phyloP scores from a whole-genome alignment of 257 asterid genomes.

The Cynanchum wilfordii region DNA sequence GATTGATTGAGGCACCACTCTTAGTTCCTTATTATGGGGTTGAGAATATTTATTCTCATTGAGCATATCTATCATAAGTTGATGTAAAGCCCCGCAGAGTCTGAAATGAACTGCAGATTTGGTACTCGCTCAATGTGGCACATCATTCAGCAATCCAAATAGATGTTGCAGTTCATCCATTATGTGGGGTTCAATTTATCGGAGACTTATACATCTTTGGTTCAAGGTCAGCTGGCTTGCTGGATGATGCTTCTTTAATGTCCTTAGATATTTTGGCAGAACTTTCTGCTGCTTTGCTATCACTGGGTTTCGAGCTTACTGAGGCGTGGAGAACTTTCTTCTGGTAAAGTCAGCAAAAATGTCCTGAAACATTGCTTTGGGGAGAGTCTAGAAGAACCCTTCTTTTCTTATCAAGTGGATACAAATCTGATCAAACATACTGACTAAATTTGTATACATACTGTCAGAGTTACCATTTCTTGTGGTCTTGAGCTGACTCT shows the following conservation, averaged over 20 bases:
- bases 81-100: neutral
- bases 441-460: neutral
- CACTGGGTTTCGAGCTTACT: neutral
- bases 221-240: slow-evolving; percentile 24
- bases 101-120: slow-evolving; percentile 6
- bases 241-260: slow-evolving; percentile 12
- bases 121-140: slow-evolving; percentile 12
- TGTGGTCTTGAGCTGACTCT: neutral
- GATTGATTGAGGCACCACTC: slow-evolving; percentile 11
- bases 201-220: slow-evolving; percentile 8
- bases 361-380: neutral
- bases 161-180: slow-evolving; percentile 6
- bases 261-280: neutral
- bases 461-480: neutral
- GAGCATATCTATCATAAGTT: slow-evolving; percentile 5
- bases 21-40: slow-evolving; percentile 3
- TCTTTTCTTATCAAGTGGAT: neutral
- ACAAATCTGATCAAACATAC: neutral
- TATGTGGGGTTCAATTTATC: slow-evolving; percentile 13
- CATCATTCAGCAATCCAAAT: slow-evolving; percentile 9
- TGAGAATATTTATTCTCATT: slow-evolving; percentile 1
- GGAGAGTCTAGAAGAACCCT: neutral
- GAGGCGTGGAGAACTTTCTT: neutral
- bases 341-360: neutral
- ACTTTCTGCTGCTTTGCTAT: neutral